Base-by-base conservation (phyloP, 441 rosid genomes). In the Brassica hybrid region DNA sequence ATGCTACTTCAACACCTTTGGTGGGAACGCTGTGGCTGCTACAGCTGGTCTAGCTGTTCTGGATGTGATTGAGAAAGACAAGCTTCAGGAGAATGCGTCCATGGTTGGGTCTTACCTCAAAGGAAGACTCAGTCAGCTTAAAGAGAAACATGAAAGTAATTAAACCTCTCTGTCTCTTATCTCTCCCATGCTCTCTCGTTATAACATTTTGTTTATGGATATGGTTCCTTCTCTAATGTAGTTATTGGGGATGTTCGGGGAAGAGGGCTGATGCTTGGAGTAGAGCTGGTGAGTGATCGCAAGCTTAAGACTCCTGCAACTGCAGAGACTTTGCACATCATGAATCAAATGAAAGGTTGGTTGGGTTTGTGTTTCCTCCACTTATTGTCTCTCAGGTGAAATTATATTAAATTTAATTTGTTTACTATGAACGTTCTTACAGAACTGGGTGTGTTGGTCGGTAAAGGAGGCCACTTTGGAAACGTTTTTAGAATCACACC, bases 181-280 rank as follows among this genome's bases (percentile, higher is more conserved):
- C 34, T 30, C 41, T 36, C 10, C 10, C 38, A 34, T 7, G 8
- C 41, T 36, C 41, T 36, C 41, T 36, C 41, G 18, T 2, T 45
- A 30, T 30, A 30, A 30, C 57, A 56, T 17, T 61, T 59, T 59
- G 59, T 27, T 27, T 48, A 61, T 65, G 60, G 34, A 30, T 30
- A 30, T 30, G 34, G 34, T 30, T 30, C 34, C 59, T 69, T 56
- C 7, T 54, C 12, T 78, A 63, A 64, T 81, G 76, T 71, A 96
- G 99, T 96, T 34, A 88, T 96, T 25, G 98, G 98, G 41, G 98
- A 96, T 83, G 98, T 96, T 58, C 78, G 99, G 70, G 99, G 99
- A 77, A 89, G 83, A 81, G 99, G 99, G 34, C 74, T 94, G 69
- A 85, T 96, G 90, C 94, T 96, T 65, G 99, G 99, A 82, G 97